Percentiles rank a stretch among this genome's conserved stretches.
These are phyloP conservation scores for Lunasporangiospora selenospora DNA, from an alignment of 192 early-diverging fungal species.

Conservation along the genomic window DNA sequence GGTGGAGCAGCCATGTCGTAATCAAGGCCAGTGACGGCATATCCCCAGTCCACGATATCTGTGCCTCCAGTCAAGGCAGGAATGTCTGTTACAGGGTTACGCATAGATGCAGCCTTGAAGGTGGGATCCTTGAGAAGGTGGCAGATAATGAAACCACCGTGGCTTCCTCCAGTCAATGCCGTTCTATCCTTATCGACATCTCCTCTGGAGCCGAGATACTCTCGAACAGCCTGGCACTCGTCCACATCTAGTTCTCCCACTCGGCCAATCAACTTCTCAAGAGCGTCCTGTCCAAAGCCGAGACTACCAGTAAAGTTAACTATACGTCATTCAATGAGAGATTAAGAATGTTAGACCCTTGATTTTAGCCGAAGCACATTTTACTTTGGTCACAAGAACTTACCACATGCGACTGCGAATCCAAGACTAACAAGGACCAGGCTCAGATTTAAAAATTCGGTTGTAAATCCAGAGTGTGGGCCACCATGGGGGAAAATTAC, in stretches of 20 bases:
- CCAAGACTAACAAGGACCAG: slow-evolving; percentile 64
- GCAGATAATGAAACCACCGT: slow-evolving; percentile 72
- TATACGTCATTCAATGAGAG: too few relatives aligned
- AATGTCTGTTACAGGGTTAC: slow-evolving; percentile 71
- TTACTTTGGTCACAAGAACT: background rate
- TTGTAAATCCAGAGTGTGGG: slow-evolving; percentile 66
- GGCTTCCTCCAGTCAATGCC: slow-evolving; percentile 73
- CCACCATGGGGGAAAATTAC: slow-evolving; percentile 85
- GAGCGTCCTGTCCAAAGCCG: slow-evolving; percentile 77
- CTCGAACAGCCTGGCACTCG: slow-evolving; percentile 62
- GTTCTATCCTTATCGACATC: slow-evolving; percentile 57
- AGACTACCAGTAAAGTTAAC: slow-evolving; percentile 84
- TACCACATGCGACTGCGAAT: slow-evolving; percentile 60
- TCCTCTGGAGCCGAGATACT: slow-evolving; percentile 48
- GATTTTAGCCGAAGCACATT: too few relatives aligned
- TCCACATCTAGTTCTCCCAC: slow-evolving; percentile 72
- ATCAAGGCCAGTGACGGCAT: slow-evolving; percentile 66
- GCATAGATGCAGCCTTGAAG: slow-evolving; percentile 67
- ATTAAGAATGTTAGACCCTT: too few relatives aligned
- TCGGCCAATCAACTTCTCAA: slow-evolving; percentile 67
- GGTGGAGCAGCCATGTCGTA: slow-evolving; percentile 59
- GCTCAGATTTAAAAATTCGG: slow-evolving; percentile 54
- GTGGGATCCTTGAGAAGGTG: slow-evolving; percentile 60
- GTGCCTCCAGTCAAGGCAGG: slow-evolving; percentile 56
- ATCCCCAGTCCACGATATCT: slow-evolving; percentile 81